Percentiles rank a stretch among this genome's conserved stretches.
phyloP scores from a whole-genome alignment of 768 basidiomycete genomes.

The Mrakia hoshinonis region DNA sequence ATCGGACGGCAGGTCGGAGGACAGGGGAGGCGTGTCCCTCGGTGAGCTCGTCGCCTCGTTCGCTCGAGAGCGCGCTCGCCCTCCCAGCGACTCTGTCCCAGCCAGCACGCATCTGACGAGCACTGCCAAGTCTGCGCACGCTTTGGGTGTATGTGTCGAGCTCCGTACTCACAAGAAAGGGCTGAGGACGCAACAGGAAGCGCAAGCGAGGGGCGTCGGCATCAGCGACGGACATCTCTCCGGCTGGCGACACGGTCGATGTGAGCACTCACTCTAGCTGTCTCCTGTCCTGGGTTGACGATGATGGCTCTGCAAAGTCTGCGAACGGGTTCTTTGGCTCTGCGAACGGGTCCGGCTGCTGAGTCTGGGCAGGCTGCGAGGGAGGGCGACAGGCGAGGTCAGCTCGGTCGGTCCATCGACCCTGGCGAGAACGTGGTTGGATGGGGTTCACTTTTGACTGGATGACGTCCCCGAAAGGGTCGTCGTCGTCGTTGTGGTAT shows the following conservation, averaged over 20 bases:
- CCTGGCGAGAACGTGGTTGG: too few species aligned
- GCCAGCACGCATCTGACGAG: too few species aligned
- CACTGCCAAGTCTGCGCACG: too few species aligned
- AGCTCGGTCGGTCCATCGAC: not conserved
- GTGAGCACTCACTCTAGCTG: slow-evolving; percentile 16
- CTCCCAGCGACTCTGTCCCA: too few species aligned
- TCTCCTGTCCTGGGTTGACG: not conserved
- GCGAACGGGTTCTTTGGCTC: slow-evolving; percentile 18
- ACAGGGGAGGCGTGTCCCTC: too few species aligned
- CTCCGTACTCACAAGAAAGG: slow-evolving; percentile 20
- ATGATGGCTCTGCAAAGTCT: not conserved
- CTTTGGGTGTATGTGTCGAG: too few species aligned
- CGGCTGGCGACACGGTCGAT: not conserved
- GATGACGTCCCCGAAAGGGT: slow-evolving; percentile 29
- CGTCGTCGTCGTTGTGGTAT: slow-evolving; percentile 19
- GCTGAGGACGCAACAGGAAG: not conserved
- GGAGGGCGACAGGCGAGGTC: not conserved
- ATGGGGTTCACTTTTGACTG: not conserved
- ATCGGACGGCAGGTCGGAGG: too few species aligned
- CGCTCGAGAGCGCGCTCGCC: too few species aligned
- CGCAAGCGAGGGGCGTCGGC: not conserved
- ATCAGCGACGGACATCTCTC: not conserved
- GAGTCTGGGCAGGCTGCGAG: not conserved
- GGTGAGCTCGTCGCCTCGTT: too few species aligned
- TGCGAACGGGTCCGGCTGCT: slow-evolving; percentile 10